Conservation (phyloP, 108 stramenopile species). For the Seminavis robusta region DNA sequence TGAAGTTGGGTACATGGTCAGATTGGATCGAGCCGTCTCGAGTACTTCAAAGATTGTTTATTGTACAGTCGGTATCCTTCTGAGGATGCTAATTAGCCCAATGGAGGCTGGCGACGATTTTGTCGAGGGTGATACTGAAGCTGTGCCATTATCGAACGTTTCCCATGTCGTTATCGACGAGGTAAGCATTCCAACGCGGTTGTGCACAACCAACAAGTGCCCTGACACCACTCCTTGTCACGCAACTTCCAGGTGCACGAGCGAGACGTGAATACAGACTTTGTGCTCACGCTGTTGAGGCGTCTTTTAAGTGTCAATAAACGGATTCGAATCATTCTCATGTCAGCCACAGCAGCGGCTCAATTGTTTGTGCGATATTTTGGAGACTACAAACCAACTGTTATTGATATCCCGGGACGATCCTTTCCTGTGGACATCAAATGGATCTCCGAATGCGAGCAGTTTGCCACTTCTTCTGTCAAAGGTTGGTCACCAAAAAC, state of each 20-base stretch:
- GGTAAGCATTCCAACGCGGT: too few species aligned
- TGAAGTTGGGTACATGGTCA: conserved; percentile 72
- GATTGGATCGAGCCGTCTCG: conserved; percentile 42
- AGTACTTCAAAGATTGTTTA: conserved; percentile 55
- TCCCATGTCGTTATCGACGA: too few species aligned
- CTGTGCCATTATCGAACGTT: too few species aligned
- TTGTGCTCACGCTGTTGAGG: too few species aligned
- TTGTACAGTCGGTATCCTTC: conserved; percentile 82
- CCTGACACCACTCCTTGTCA: conserved; percentile 29
- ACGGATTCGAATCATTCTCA: too few species aligned
- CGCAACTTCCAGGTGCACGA: conserved; percentile 79
- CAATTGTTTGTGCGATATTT: too few species aligned
- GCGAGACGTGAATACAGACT: too few species aligned
- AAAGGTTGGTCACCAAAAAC: too few species aligned
- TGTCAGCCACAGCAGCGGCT: too few species aligned
- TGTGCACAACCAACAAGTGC: neutral
- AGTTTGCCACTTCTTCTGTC: too few species aligned
- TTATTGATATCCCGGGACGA: conserved; percentile 47
- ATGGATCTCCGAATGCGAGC: conserved; percentile 52
- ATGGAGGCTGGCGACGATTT: neutral
- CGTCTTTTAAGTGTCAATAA: too few species aligned
- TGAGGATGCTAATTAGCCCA: conserved; percentile 64
- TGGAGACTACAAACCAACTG: conserved; percentile 6
- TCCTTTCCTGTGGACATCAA: conserved; percentile 46
- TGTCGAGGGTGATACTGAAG: too few species aligned